Evolutionary conservation across 805 yeast genomes (phyloP).

Genomic region (Danielia reshetovae): DNA sequence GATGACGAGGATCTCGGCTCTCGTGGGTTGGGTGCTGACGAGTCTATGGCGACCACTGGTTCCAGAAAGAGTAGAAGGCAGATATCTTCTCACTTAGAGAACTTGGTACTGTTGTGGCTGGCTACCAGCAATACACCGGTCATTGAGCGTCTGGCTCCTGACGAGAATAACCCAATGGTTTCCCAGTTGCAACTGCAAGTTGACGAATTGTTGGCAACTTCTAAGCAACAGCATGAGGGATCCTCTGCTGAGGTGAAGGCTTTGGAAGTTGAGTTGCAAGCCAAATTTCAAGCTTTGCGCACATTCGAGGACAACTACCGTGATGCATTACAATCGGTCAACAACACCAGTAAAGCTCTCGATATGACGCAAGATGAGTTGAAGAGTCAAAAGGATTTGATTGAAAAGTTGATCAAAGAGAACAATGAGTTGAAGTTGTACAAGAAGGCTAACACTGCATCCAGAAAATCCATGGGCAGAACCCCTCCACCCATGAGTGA

Average conservation of each 20-base stretch:
- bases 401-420: constrained; percentile 57
- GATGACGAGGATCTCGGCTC: constrained; percentile 23
- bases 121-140: constrained; percentile 11
- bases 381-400: constrained; percentile 51
- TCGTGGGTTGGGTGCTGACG: constrained; percentile 3
- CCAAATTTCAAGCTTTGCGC: constrained; percentile 27
- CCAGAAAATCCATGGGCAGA: too few species aligned
- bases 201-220: constrained; percentile 48
- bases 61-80: constrained; percentile 25
- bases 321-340: constrained; percentile 66
- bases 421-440: constrained; percentile 62
- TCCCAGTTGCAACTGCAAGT: constrained; percentile 50
- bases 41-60: constrained; percentile 20
- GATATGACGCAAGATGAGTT: constrained; percentile 70
- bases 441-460: constrained; percentile 39
- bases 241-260: constrained; percentile 31
- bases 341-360: constrained; percentile 72
- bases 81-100: constrained; percentile 33
- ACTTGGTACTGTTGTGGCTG: constrained; percentile 33
- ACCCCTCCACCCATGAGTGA: constrained; percentile 25
- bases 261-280: constrained; percentile 28
- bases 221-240: constrained; percentile 38
- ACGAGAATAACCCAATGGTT: constrained; percentile 24
- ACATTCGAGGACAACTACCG: constrained; percentile 62
- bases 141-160: constrained; percentile 5